Conservation (phyloP, 2,329 filamentous ascomycete genomes). For the Biscogniauxia mediterranea region DNA sequence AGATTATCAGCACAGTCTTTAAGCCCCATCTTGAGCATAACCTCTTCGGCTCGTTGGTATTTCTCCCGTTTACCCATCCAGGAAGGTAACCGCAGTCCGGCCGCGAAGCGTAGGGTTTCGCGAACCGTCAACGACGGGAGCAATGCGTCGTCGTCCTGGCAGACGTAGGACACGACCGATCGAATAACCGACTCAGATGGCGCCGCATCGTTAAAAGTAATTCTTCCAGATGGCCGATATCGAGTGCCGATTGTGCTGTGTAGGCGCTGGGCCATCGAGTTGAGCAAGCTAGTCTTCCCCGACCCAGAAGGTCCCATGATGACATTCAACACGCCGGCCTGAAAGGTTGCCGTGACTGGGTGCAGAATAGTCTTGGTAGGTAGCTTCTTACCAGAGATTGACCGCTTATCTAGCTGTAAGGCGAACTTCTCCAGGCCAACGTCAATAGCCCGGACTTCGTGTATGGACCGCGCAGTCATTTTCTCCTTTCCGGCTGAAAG, state of each 20-base stretch:
- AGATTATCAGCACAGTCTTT: conserved; percentile 77
- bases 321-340: conserved; percentile 67
- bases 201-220: conserved; percentile 68
- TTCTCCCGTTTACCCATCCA: conserved; percentile 71
- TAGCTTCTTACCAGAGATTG: conserved; percentile 48
- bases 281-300: conserved; percentile 73
- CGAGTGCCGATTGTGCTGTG: conserved; percentile 59
- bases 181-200: conserved; percentile 68
- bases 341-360: conserved; percentile 65
- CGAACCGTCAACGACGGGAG: conserved; percentile 73
- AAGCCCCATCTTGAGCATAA: conserved; percentile 71
- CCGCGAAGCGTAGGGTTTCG: conserved; percentile 70
- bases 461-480: conserved; percentile 52
- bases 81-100: conserved; percentile 66
- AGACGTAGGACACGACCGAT: conserved; percentile 74
- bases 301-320: conserved; percentile 80
- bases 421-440: conserved; percentile 64
- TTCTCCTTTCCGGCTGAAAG: conserved; percentile 70
- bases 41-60: conserved; percentile 64
- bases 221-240: conserved; percentile 60
- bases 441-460: conserved; percentile 58
- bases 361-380: conserved; percentile 61
- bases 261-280: conserved; percentile 68
- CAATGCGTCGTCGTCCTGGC: conserved; percentile 74
- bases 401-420: conserved; percentile 62